phyloP scores from a whole-genome alignment of 179 eudicot species.

The Beta corolliflora region DNA sequence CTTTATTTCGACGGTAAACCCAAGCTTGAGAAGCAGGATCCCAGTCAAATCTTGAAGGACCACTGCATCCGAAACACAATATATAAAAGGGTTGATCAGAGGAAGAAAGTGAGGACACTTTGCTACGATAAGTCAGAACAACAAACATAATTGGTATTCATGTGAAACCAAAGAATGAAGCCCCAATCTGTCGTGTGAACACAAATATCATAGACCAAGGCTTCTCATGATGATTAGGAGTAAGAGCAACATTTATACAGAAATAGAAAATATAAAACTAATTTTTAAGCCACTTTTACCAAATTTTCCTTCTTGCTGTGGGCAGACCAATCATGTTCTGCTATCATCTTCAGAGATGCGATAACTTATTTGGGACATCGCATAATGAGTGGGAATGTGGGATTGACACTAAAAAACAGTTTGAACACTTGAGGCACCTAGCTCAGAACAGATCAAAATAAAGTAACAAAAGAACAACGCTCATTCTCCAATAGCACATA shows the following conservation, averaged over 20 bases:
- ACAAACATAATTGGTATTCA: neutral
- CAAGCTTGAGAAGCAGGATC: constrained; percentile 34
- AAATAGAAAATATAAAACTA: neutral
- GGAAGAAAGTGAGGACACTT: neutral
- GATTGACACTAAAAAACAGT: neutral
- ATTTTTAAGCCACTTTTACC: neutral
- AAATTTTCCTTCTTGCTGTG: neutral
- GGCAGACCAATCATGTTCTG: neutral
- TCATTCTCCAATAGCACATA: neutral
- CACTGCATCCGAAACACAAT: constrained; percentile 31
- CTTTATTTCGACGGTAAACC: constrained; percentile 49
- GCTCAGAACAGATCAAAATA: neutral
- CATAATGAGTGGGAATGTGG: neutral
- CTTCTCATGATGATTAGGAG: no score
- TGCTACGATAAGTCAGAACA: neutral
- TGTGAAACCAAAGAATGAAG: no score
- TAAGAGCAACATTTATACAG: no score
- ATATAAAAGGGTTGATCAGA: neutral
- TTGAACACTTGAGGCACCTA: neutral
- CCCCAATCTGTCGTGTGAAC: no score
- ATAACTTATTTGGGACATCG: neutral
- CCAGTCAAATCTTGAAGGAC: constrained; percentile 54
- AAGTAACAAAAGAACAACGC: neutral
- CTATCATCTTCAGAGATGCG: neutral
- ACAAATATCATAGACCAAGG: no score